A percentile compares a stretch with the other conserved stretches of the same genome.
Evolutionary conservation across 2,329 filamentous ascomycete genomes (phyloP).

Genomic region (Aspergillus carbonarius): DNA sequence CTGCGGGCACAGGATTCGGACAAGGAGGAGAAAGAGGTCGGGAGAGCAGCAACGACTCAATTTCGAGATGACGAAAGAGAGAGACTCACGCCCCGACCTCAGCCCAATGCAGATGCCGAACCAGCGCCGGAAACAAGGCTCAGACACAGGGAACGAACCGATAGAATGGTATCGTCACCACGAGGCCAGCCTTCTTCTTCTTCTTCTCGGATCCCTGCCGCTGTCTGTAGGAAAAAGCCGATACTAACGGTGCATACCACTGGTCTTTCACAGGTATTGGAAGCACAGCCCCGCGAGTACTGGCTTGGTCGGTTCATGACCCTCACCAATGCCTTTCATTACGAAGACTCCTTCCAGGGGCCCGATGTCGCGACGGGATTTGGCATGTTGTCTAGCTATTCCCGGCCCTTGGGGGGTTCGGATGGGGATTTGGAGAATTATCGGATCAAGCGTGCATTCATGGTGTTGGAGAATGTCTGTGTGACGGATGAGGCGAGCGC

Average conservation of each 20-base stretch:
- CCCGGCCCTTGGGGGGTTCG: constrained; percentile 14
- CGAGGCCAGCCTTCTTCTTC: not conserved
- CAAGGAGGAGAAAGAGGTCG: not conserved
- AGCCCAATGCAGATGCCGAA: not conserved
- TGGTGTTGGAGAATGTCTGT: constrained; percentile 35
- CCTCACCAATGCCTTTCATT: constrained; percentile 31
- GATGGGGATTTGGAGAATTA: constrained; percentile 18
- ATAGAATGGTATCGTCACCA: constrained; percentile 17
- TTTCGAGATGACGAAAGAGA: not conserved
- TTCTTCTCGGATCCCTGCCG: not conserved
- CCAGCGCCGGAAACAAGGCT: not conserved
- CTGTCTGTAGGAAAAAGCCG: not conserved
- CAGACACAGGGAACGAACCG: constrained; percentile 8
- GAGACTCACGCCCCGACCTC: not conserved
- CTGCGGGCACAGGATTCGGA: not conserved
- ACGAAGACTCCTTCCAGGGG: constrained; percentile 32
- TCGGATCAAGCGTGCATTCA: constrained; percentile 35
- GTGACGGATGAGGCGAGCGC: constrained; percentile 33
- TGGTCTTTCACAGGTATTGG: constrained; percentile 21
- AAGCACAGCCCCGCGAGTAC: constrained; percentile 26
- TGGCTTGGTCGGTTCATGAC: constrained; percentile 36
- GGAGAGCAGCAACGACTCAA: not conserved
- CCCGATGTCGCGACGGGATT: constrained; percentile 29
- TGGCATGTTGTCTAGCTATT: constrained; percentile 24
- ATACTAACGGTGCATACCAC: constrained; percentile 8